These are phyloP conservation scores for Cladosporium sp. DNA, from an alignment of 2,329 filamentous ascomycete genomes.

Conservation along the genomic window DNA sequence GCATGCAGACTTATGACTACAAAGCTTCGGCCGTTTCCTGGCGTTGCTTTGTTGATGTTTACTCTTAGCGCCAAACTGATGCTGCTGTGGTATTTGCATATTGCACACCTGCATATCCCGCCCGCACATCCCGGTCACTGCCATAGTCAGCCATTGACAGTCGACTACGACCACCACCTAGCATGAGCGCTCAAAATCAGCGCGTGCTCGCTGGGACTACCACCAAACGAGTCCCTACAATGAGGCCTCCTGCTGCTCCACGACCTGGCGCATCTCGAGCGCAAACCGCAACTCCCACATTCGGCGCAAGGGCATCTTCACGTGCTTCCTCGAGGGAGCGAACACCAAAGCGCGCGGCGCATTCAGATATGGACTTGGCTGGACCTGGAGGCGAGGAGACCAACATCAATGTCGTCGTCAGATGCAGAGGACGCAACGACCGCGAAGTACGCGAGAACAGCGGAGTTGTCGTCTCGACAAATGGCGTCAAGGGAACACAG, in stretches of 20 bases:
- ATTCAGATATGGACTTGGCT: conserved; percentile 68
- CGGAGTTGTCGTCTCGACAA: conserved; percentile 81
- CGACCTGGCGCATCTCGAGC: conserved; percentile 39
- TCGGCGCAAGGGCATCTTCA: conserved; percentile 59
- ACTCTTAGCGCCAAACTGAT: neutral
- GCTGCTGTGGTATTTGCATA: neutral
- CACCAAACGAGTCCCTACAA: conserved; percentile 32
- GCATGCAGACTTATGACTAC: neutral
- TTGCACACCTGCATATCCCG: neutral
- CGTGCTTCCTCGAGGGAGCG: conserved; percentile 58
- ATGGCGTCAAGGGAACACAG: conserved; percentile 79
- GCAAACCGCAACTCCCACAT: conserved; percentile 45
- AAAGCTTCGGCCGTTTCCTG: neutral
- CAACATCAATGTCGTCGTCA: conserved; percentile 95
- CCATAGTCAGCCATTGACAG: neutral
- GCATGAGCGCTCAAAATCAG: conserved; percentile 10
- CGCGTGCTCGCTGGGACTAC: conserved; percentile 10
- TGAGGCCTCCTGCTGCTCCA: conserved; percentile 48
- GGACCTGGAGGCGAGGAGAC: conserved; percentile 68
- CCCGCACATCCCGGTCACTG: conserved; percentile 2
- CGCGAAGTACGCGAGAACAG: conserved; percentile 93
- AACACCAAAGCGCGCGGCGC: conserved; percentile 74
- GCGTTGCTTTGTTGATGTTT: neutral
- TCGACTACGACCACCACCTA: neutral
- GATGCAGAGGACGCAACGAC: conserved; percentile 88